Conservation (phyloP, 2,329 filamentous ascomycete species). For the Lojkania enalia region DNA sequence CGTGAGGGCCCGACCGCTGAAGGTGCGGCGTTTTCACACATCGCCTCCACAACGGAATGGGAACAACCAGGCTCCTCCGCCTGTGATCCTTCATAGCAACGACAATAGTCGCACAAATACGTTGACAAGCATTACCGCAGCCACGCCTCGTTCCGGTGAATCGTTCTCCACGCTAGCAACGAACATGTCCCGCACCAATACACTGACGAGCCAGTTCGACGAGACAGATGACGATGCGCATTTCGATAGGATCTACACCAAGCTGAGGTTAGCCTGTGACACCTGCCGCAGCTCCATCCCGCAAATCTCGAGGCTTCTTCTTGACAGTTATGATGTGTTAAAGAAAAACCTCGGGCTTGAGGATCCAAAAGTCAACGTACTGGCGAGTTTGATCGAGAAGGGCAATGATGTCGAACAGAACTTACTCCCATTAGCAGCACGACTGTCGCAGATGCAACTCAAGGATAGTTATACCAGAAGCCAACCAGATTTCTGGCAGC, state of each 20-base stretch:
- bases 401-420: constrained; percentile 72
- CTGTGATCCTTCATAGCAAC: constrained; percentile 49
- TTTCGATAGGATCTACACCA: constrained; percentile 82
- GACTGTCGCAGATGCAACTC: constrained; percentile 78
- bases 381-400: constrained; percentile 68
- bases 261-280: constrained; percentile 73
- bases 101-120: constrained; percentile 59
- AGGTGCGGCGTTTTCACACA: constrained; percentile 33
- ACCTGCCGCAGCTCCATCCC: constrained; percentile 74
- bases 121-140: constrained; percentile 51
- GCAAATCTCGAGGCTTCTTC: constrained; percentile 37
- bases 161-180: constrained; percentile 67
- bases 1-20: constrained; percentile 34
- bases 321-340: constrained; percentile 32
- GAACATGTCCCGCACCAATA: constrained; percentile 49
- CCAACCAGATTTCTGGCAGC: constrained; percentile 64
- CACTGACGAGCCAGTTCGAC: constrained; percentile 64
- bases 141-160: constrained; percentile 81
- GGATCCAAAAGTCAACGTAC: constrained; percentile 38
- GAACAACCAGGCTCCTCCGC: constrained; percentile 35
- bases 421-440: constrained; percentile 70
- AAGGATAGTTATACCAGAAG: constrained; percentile 78
- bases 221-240: constrained; percentile 72
- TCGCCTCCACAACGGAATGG: constrained; percentile 41
- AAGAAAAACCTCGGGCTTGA: constrained; percentile 39